Percentiles rank a stretch among this genome's conserved stretches.
These are phyloP conservation scores for Penicillium lagena DNA, from an alignment of 495 filamentous ascomycete species.

Conservation along the genomic window DNA sequence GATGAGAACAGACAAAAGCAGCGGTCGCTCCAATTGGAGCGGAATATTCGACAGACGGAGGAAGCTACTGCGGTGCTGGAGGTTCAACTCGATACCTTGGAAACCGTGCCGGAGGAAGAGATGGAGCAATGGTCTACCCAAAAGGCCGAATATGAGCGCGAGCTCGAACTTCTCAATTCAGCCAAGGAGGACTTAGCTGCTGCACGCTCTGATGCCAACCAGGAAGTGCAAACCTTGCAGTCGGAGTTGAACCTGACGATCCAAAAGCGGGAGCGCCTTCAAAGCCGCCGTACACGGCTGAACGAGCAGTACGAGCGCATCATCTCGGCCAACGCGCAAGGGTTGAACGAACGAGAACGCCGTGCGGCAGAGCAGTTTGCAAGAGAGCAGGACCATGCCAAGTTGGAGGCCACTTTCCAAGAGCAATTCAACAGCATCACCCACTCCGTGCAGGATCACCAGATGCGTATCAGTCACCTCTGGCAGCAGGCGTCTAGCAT, in stretches of 20 bases:
- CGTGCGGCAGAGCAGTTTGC: constrained; percentile 61
- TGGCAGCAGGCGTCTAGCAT: constrained; percentile 43
- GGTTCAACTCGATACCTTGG: constrained; percentile 58
- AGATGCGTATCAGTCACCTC: constrained; percentile 37
- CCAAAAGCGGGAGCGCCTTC: constrained; percentile 73
- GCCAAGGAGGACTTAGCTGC: constrained; percentile 53
- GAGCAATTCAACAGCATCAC: constrained; percentile 40
- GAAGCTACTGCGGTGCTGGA: constrained; percentile 59
- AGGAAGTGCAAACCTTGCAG: constrained; percentile 56
- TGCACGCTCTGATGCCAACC: constrained; percentile 57
- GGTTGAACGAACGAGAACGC: constrained; percentile 67
- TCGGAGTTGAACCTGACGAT: constrained; percentile 60
- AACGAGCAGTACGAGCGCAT: constrained; percentile 75
- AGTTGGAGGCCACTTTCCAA: constrained; percentile 44
- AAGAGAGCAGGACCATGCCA: constrained; percentile 57
- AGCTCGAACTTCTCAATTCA: constrained; percentile 56
- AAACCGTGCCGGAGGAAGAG: constrained; percentile 62
- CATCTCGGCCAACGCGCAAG: constrained; percentile 67
- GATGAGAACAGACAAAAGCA: constrained; percentile 79
- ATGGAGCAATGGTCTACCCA: constrained; percentile 51
- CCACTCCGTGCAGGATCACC: constrained; percentile 42
- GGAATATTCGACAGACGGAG: constrained; percentile 77
- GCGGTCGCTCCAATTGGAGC: constrained; percentile 68
- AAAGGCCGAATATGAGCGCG: constrained; percentile 55
- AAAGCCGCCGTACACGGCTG: constrained; percentile 65